Conservation (phyloP, 2,329 filamentous ascomycete genomes). For the Chaetomiaceae sp. region DNA sequence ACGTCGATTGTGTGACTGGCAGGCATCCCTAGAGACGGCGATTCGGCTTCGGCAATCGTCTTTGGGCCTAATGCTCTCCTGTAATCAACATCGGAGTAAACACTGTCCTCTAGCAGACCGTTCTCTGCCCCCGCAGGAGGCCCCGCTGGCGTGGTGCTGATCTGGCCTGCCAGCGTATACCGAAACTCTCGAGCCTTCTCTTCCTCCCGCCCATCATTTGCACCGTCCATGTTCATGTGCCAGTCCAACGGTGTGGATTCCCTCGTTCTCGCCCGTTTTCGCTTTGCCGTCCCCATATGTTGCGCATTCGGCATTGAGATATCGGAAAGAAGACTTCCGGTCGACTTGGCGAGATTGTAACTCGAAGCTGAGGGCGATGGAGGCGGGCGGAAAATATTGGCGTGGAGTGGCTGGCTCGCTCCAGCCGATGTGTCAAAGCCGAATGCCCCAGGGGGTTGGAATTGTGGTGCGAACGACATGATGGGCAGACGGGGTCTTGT, state of each 20-base stretch:
- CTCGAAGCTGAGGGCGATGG: constrained; percentile 28
- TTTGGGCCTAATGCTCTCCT: constrained; percentile 49
- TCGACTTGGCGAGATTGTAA: constrained; percentile 34
- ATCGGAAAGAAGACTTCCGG: constrained; percentile 38
- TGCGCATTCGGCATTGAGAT: constrained; percentile 31
- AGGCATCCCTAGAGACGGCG: constrained; percentile 28
- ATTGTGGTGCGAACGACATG: constrained; percentile 32
- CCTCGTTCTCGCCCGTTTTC: constrained; percentile 46
- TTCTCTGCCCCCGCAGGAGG: constrained; percentile 29
- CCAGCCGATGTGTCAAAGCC: constrained; percentile 27
- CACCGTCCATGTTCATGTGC: constrained; percentile 30
- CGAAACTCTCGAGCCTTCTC: constrained; percentile 26
- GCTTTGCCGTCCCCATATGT: constrained; percentile 37
- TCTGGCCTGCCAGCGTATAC: constrained; percentile 52
- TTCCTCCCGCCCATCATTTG: constrained; percentile 26
- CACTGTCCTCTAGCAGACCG: constrained; percentile 47
- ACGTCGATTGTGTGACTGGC: constrained; percentile 25
- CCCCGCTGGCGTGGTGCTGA: constrained; percentile 43
- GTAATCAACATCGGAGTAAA: constrained; percentile 55
- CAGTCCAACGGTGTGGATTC: constrained; percentile 36
- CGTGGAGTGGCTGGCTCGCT: constrained; percentile 28
- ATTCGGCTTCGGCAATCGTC: constrained; percentile 36
- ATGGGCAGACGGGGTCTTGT: background rate
- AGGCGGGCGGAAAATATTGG: constrained; percentile 34
- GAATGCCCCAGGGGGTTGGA: constrained; percentile 33